These are phyloP conservation scores for Debaryomyces tyrocola DNA, from an alignment of 805 yeast species.

Conservation along the genomic window DNA sequence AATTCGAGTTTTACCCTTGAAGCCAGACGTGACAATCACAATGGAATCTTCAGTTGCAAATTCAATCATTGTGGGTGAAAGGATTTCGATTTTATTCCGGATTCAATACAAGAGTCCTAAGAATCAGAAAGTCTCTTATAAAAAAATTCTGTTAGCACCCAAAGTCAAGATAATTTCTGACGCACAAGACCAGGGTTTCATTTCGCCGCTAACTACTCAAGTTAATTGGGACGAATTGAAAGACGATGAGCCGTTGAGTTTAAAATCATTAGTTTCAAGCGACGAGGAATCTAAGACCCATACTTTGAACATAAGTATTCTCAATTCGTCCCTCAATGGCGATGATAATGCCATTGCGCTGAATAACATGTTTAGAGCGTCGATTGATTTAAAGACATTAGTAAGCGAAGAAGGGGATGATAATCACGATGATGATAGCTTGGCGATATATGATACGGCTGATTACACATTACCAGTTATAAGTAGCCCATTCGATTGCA, in stretches of 20 bases:
- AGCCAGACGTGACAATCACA: slow-evolving; percentile 22
- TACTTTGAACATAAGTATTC: slow-evolving; percentile 21
- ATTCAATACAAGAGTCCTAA: slow-evolving; percentile 16
- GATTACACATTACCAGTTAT: slow-evolving; percentile 21
- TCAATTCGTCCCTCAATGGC: slow-evolving; percentile 16
- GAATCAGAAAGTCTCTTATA: slow-evolving; percentile 14
- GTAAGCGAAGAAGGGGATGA: slow-evolving; percentile 17
- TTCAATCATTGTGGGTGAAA: slow-evolving; percentile 31
- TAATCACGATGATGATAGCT: slow-evolving; percentile 11
- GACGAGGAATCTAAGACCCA: slow-evolving; percentile 2
- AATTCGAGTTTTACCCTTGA: slow-evolving; percentile 19
- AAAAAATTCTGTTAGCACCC: slow-evolving; percentile 19
- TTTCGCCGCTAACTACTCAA: slow-evolving; percentile 21
- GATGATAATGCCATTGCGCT: slow-evolving; percentile 9
- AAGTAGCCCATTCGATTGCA: slow-evolving; percentile 22
- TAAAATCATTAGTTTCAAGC: slow-evolving; percentile 8
- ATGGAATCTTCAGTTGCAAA: slow-evolving; percentile 7
- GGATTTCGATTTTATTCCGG: slow-evolving; percentile 18
- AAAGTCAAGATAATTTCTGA: slow-evolving; percentile 16
- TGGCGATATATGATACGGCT: slow-evolving; percentile 24
- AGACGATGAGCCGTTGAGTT: slow-evolving; percentile 38
- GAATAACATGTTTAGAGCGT: slow-evolving; percentile 6
- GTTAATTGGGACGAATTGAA: slow-evolving; percentile 36
- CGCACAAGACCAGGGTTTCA: slow-evolving; percentile 12
- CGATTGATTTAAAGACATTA: slow-evolving; percentile 23